Evolutionary conservation across 2,329 filamentous ascomycete genomes (phyloP), one percentile per base, ranked within the genome.

Genomic region (Passalora sequoiae): DNA sequence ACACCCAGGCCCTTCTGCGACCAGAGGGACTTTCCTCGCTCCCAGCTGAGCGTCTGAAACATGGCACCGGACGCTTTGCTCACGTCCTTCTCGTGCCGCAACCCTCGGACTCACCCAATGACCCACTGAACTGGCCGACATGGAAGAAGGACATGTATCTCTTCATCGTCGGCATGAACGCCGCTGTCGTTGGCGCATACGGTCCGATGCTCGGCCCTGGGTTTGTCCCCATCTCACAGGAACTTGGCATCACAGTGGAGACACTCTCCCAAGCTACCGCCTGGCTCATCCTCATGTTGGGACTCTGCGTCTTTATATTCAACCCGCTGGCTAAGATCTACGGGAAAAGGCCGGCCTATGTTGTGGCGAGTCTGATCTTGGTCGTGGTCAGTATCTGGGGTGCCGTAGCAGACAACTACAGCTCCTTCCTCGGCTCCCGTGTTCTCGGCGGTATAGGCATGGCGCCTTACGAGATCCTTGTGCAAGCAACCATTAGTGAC

Each of bases 171-270:
- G 66, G 67, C 22, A 62, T 74, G 35, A 66, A 67, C 0, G 70
- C 72, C 1, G 68, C 66, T 5, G 68, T 75, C 0, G 70, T 74
- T 3, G 72, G 72, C 24, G 72, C 72, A 2, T 75, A 72, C 46
- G 72, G 72, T 1, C 72, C 72, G 1, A 75, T 75, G 72, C 66
- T 75, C 4, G 68, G 66, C 1, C 71, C 72, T 2, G 71, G 72
- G 2, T 74, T 75, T 45, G 66, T 73, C 16, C 60, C 68, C 25
- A 69, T 76, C 28, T 62, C 72, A 0, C 58, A 57, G 4, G 60
- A 69, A 27, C 63, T 75, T 4, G 50, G 64, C 37, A 70, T 75
- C 45, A 66, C 65, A 1, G 60, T 74, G 47, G 66, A 67, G 25
- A 64, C 60, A 1, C 61, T 75, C 4, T 65, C 68, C 0, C 67